A percentile compares a stretch with the other conserved stretches of the same genome.
These are phyloP conservation scores for Colletotrichum tofieldiae DNA, from an alignment of 2,329 filamentous ascomycete species.

Conservation along the genomic window DNA sequence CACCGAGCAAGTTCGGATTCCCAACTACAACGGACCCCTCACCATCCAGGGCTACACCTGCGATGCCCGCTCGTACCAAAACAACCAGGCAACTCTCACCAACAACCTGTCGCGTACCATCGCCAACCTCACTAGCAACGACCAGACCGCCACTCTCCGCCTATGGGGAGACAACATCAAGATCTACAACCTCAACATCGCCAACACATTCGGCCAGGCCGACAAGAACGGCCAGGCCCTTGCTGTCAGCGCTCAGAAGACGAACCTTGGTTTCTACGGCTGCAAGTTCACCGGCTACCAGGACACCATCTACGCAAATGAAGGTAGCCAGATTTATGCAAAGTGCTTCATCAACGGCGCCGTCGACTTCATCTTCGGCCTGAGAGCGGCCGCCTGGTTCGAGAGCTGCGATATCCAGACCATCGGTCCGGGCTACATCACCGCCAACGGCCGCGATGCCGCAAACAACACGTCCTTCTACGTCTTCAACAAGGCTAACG, in stretches of 20 bases:
- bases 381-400: slow-evolving; percentile 68
- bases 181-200: slow-evolving; percentile 57
- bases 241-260: slow-evolving; percentile 66
- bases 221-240: slow-evolving; percentile 64
- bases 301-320: slow-evolving; percentile 68
- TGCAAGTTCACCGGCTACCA: slow-evolving; percentile 69
- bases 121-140: slow-evolving; percentile 61
- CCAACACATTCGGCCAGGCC: slow-evolving; percentile 67
- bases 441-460: slow-evolving; percentile 60
- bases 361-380: slow-evolving; percentile 74
- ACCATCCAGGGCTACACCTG: slow-evolving; percentile 70
- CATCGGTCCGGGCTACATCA: slow-evolving; percentile 62
- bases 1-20: slow-evolving; percentile 47
- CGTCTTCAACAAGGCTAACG: slow-evolving; percentile 61
- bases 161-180: slow-evolving; percentile 72
- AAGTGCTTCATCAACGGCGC: slow-evolving; percentile 69
- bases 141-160: slow-evolving; percentile 58
- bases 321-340: slow-evolving; percentile 68
- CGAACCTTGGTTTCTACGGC: slow-evolving; percentile 60
- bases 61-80: slow-evolving; percentile 60
- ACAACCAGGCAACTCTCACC: slow-evolving; percentile 65
- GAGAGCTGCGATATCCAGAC: slow-evolving; percentile 66
- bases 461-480: slow-evolving; percentile 64
- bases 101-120: slow-evolving; percentile 49
- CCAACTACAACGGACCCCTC: slow-evolving; percentile 50